Base-by-base conservation (phyloP, 2,329 filamentous ascomycete species). In the Colletotrichum echinochloae region DNA sequence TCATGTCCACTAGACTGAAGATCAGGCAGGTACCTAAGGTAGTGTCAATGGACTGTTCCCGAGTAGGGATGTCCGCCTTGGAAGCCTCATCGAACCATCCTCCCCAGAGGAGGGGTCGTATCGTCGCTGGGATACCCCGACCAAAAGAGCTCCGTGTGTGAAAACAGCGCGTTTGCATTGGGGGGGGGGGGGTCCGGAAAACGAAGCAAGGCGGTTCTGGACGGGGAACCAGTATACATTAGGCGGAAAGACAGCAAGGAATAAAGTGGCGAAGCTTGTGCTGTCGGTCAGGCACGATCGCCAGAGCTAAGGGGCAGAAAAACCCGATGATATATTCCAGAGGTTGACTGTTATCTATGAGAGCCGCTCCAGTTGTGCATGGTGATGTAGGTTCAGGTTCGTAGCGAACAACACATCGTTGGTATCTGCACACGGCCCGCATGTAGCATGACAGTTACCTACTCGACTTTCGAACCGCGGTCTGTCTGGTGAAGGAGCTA, bases 71-170 rank as follows among this genome's bases (percentile, higher is more conserved):
- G 39, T 11, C 18, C 3, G 56, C 48, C 39, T 33, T 51, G 26
- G 23, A 61, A 39, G 54, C 46, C 54, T 54, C 61, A 33, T 54
- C 54, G 30, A 41, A 48, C n/a, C 26, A 41, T 54, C 23, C 59
- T 59, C 54, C 26, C 39, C 20, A 23, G 35, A 33, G 23, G 39
- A 23, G 12, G 18, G 20, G 2, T 35, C 20, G 30, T n/a, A 14
- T 44, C 18, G 64, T 41, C 44, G 51, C 64, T 18, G 64, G 67
- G 67, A 39, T 67, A 44, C 67, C 67, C 67, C 57, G 26, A 52
- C 57, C 37, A 14, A n/a, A 44, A 35, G 6, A 57, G 44, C 64
- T 62, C 64, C 67, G 67, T 57, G 67, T 70, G 67, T 64, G 8
- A 60, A 52, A 52, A 35, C n/a, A 57, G 35, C 20, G 48, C 51